Evolutionary conservation across 31 red algal species (phyloP), one percentile per base, ranked within the genome.

Genomic region (Odonthalia washingtoniensis): DNA sequence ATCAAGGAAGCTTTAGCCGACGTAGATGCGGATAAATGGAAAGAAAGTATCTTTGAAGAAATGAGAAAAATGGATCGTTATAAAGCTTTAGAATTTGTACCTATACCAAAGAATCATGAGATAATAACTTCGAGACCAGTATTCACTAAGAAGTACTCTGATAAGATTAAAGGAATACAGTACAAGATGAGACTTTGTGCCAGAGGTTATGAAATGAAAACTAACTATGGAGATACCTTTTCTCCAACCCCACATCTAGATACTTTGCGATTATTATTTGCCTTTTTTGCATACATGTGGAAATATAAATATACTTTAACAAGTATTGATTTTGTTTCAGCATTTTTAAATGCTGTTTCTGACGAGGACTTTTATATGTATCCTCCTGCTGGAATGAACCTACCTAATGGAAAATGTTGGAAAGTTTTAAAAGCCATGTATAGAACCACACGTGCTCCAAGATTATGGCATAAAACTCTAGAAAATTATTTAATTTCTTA

Each of bases 191-290:
- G 21, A 14, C 12, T 57, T 57, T 9, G 9, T 57, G 49, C 21
- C 21, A 57, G 49, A 57, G 49, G 21, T 57, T 57, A 14, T 57
- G 49, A 57, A 21, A 14, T 57, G 12, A 57, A 21, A 57, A 57
- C 9, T 14, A 21, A 57, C 21, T 57, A 14, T 57, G 49, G 49
- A 9, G 49, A 57, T 57, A 57, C 49, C 21, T 57, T 57, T 57
- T 9, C 49, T 57, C 49, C 49, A 57, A 57, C 49, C 49, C 49
- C 49, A 57, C 49, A 57, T 57, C 49, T 57, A 21, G 49, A 57
- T 21, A 57, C 49, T 57, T 57, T 57, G 12, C 49, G 49, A 14
- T 57, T 57, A 14, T 9, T 57, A 14, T 9, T 57, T 57, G 9
- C 49, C 21, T 57, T 57, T 21, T 57, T 9, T 57, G 49, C 49